Evolutionary conservation across 2,329 filamentous ascomycete genomes (phyloP).

Genomic region (Hypoxylon sp.): DNA sequence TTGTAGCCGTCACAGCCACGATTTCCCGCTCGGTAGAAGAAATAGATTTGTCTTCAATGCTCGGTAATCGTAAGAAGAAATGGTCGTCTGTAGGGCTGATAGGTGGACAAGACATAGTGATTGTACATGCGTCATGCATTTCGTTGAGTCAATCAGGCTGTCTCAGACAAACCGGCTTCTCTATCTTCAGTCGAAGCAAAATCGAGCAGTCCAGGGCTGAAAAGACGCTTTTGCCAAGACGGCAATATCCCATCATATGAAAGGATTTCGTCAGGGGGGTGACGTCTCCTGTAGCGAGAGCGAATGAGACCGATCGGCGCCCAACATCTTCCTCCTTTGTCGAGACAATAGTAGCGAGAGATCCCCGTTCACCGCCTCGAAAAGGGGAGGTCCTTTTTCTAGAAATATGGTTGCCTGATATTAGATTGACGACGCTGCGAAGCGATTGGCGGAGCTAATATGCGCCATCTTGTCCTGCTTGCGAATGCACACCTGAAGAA

Average conservation of each 20-base stretch:
- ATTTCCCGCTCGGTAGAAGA: conserved; percentile 21
- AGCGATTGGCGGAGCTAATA: conserved; percentile 33
- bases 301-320: conserved; percentile 35
- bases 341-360: conserved; percentile 24
- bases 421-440: conserved; percentile 33
- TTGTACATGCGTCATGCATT: conserved; percentile 15
- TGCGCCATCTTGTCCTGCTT: conserved; percentile 21
- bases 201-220: conserved; percentile 18
- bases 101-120: conserved; percentile 18
- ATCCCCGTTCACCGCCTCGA: conserved; percentile 43
- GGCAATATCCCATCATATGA: conserved; percentile 33
- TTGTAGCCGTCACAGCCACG: conserved; percentile 39
- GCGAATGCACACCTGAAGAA: conserved; percentile 11
- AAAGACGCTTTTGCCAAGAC: conserved; percentile 33
- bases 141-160: conserved; percentile 21
- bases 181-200: conserved; percentile 18
- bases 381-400: conserved; percentile 29
- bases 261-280: conserved; percentile 40
- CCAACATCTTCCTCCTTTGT: conserved; percentile 35
- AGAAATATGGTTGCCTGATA: conserved; percentile 42
- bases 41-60: conserved; percentile 1
- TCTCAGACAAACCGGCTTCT: conserved; percentile 27
- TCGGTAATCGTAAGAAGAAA: conserved; percentile 13
- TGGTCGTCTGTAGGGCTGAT: conserved; percentile 34
- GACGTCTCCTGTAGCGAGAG: conserved; percentile 25